These are phyloP conservation scores for Ophiostoma sp. DNA, from an alignment of 2,329 filamentous ascomycete species.

Conservation along the genomic window DNA sequence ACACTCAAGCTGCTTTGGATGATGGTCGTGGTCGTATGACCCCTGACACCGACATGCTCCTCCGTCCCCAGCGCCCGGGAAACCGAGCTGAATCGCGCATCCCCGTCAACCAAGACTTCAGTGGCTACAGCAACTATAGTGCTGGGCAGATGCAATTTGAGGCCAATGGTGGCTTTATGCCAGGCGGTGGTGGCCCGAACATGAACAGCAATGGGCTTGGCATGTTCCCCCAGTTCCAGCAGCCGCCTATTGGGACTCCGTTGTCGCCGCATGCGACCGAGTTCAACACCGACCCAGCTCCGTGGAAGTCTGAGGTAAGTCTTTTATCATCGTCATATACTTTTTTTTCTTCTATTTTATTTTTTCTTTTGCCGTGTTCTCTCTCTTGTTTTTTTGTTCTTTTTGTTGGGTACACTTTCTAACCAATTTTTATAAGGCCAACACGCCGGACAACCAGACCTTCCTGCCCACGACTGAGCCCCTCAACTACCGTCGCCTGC, in stretches of 20 bases:
- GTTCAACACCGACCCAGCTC: slow-evolving; percentile 59
- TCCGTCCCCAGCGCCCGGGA: slow-evolving; percentile 49
- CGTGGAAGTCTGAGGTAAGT: slow-evolving; percentile 59
- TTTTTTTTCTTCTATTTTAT: not conserved
- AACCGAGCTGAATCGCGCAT: slow-evolving; percentile 49
- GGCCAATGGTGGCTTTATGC: slow-evolving; percentile 31
- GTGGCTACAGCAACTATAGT: slow-evolving; percentile 38
- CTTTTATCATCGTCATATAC: slow-evolving; percentile 32
- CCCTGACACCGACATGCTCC: slow-evolving; percentile 51
- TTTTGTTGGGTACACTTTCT: not conserved
- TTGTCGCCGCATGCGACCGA: slow-evolving; percentile 74
- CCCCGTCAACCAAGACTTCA: slow-evolving; percentile 35
- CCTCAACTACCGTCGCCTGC: slow-evolving; percentile 90
- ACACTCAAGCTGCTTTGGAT: slow-evolving; percentile 41
- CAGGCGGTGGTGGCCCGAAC: slow-evolving; percentile 35
- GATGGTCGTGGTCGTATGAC: slow-evolving; percentile 47
- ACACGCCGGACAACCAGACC: slow-evolving; percentile 63
- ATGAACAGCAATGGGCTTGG: slow-evolving; percentile 43
- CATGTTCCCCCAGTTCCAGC: slow-evolving; percentile 53
- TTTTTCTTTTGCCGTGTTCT: not conserved
- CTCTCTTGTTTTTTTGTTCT: not conserved
- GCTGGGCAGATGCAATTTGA: slow-evolving; percentile 36
- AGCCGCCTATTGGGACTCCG: slow-evolving; percentile 61
- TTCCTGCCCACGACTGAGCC: slow-evolving; percentile 88
- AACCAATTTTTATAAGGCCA: slow-evolving; percentile 40